Conservation (phyloP, 2,329 filamentous ascomycete genomes). For the Coleophoma crateriformis region DNA sequence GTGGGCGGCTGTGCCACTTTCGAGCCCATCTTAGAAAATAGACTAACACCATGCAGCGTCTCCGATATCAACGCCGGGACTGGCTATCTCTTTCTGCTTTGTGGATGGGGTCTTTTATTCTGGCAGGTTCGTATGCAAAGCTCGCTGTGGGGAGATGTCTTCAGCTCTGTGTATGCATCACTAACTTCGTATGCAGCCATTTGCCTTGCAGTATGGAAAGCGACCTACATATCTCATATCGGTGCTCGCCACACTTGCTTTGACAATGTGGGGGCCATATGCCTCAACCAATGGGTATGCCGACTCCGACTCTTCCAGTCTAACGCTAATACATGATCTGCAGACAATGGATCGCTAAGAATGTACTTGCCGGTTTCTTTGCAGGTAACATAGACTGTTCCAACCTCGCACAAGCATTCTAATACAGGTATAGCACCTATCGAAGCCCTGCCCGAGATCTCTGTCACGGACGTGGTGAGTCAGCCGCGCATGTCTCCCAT, state of each 20-base stretch:
- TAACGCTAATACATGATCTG: too few relatives aligned
- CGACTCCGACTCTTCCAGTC: too few relatives aligned
- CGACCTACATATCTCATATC: slow-evolving; percentile 1
- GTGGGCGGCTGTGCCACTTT: too few relatives aligned
- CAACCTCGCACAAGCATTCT: too few relatives aligned
- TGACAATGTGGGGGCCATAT: slow-evolving; percentile 2
- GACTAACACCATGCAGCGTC: slow-evolving; percentile 25
- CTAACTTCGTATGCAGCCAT: background rate
- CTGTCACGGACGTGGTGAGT: slow-evolving; percentile 1
- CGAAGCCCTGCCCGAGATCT: slow-evolving; percentile 3
- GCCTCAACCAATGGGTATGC: background rate
- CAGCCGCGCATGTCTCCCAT: background rate
- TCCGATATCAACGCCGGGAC: slow-evolving; percentile 31
- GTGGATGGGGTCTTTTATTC: slow-evolving; percentile 7
- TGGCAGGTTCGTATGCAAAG: background rate
- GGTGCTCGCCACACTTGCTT: background rate
- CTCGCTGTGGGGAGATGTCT: too few relatives aligned
- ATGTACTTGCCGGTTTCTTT: slow-evolving; percentile 2
- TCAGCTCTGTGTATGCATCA: too few relatives aligned
- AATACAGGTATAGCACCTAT: background rate
- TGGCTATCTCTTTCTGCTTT: slow-evolving; percentile 11
- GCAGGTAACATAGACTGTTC: background rate
- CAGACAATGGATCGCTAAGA: slow-evolving; percentile 3
- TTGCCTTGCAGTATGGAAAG: slow-evolving; percentile 3
- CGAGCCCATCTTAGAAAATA: slow-evolving; percentile 9